These are phyloP conservation scores for Blastocystis sp. DNA, from an alignment of 352 stramenopile genomes.

Conservation along the genomic window DNA sequence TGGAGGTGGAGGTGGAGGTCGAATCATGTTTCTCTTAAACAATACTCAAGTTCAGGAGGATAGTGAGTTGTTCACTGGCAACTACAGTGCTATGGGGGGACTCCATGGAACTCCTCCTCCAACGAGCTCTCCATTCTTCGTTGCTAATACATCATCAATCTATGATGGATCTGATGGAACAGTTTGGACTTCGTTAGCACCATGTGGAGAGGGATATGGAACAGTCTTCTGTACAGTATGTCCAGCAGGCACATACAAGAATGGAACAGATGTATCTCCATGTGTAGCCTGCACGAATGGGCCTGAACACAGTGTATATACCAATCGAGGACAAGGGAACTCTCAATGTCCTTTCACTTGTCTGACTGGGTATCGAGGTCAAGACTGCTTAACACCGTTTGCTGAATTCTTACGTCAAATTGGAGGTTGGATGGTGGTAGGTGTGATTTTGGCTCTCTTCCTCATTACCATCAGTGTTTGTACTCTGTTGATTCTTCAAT, in stretches of 20 bases:
- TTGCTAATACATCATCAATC: neutral
- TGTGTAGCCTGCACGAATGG: constrained; percentile 5
- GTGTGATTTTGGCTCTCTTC: neutral
- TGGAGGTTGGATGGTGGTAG: neutral
- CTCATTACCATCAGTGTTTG: neutral
- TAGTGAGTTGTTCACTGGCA: neutral
- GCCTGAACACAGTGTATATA: neutral
- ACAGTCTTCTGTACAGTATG: constrained; percentile 36
- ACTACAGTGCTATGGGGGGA: neutral
- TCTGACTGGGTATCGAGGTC: neutral
- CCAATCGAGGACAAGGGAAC: neutral
- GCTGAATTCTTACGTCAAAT: constrained; percentile 32
- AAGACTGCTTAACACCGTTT: constrained; percentile 41
- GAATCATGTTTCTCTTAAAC: constrained; percentile 45
- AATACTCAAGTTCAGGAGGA: neutral
- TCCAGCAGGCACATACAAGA: constrained; percentile 44
- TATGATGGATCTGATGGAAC: constrained; percentile 23
- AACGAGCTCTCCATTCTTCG: neutral
- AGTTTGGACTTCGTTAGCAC: constrained; percentile 55
- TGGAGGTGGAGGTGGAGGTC: constrained; percentile 2
- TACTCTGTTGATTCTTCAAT: neutral
- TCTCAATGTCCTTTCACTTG: neutral
- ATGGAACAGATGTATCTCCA: neutral
- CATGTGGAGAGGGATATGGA: neutral
- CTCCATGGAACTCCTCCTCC: neutral